Conservation (phyloP, 768 basidiomycete genomes). For the Boletus sp. region DNA sequence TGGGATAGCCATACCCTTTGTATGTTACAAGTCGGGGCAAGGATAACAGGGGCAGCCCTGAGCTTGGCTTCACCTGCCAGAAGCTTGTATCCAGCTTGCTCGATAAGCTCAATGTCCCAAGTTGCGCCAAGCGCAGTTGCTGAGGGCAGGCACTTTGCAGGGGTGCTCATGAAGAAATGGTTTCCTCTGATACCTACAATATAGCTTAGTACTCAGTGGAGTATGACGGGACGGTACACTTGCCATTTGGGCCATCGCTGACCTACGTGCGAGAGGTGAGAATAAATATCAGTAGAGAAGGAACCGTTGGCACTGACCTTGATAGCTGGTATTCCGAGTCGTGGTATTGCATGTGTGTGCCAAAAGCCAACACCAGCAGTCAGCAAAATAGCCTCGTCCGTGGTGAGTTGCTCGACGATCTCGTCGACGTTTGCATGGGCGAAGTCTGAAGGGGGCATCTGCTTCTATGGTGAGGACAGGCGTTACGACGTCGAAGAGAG, state of each 20-base stretch:
- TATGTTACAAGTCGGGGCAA: slow-evolving; percentile 83
- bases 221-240: slow-evolving; percentile 12
- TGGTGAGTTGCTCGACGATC: slow-evolving; percentile 62
- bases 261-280: slow-evolving; percentile 39
- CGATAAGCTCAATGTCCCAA: slow-evolving; percentile 63
- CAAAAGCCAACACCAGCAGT: slow-evolving; percentile 76
- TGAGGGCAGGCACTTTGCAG: slow-evolving; percentile 74
- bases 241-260: slow-evolving; percentile 78
- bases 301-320: slow-evolving; percentile 38
- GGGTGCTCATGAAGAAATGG: slow-evolving; percentile 78
- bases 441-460: slow-evolving; percentile 69
- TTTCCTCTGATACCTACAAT: slow-evolving; percentile 55
- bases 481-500: slow-evolving; percentile 6
- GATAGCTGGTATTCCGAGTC: slow-evolving; percentile 67
- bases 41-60: slow-evolving; percentile 61
- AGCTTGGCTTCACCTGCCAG: slow-evolving; percentile 72
- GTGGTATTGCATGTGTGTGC: slow-evolving; percentile 64
- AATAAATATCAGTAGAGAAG: slow-evolving; percentile 5
- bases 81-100: slow-evolving; percentile 58
- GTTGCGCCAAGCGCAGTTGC: slow-evolving; percentile 75
- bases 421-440: slow-evolving; percentile 58
- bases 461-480: not conserved
- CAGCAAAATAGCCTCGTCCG: slow-evolving; percentile 69
- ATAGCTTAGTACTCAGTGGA: not conserved
- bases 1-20: slow-evolving; percentile 52